Evolutionary conservation across 768 basidiomycete genomes (phyloP).

Genomic region (Hemileccinum rubropunctum): DNA sequence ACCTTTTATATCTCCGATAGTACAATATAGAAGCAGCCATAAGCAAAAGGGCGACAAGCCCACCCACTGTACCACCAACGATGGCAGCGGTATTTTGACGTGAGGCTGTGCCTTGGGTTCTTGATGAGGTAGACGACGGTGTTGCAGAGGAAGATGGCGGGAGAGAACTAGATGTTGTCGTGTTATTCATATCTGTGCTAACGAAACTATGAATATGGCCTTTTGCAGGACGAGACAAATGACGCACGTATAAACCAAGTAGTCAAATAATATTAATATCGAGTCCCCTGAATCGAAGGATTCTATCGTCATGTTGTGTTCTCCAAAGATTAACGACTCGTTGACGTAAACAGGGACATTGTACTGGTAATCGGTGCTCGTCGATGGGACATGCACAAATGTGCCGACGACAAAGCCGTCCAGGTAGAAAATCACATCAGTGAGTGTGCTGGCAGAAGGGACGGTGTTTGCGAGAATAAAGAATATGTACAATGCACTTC

Average conservation of each 20-base stretch:
- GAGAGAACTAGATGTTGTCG: background rate
- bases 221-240: background rate
- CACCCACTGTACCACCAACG: constrained; percentile 8
- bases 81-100: constrained; percentile 1
- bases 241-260: constrained; percentile 17
- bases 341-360: constrained; percentile 16
- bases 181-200: constrained; percentile 1
- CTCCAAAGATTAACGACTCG: background rate
- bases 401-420: background rate
- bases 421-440: constrained; percentile 8
- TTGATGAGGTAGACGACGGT: background rate
- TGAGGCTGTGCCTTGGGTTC: background rate
- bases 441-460: background rate
- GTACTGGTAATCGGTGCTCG: constrained; percentile 5
- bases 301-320: constrained; percentile 9
- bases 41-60: background rate
- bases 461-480: constrained; percentile 9
- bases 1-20: background rate
- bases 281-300: background rate
- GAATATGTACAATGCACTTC: constrained; percentile 16
- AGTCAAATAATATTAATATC: constrained; percentile 16
- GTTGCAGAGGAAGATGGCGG: background rate
- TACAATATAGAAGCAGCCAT: background rate
- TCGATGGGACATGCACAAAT: background rate
- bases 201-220: background rate